Percentiles rank a stretch among this genome's conserved stretches.
Evolutionary conservation across 345 rosid species (phyloP).

Genomic region (Isatis tinctoria): DNA sequence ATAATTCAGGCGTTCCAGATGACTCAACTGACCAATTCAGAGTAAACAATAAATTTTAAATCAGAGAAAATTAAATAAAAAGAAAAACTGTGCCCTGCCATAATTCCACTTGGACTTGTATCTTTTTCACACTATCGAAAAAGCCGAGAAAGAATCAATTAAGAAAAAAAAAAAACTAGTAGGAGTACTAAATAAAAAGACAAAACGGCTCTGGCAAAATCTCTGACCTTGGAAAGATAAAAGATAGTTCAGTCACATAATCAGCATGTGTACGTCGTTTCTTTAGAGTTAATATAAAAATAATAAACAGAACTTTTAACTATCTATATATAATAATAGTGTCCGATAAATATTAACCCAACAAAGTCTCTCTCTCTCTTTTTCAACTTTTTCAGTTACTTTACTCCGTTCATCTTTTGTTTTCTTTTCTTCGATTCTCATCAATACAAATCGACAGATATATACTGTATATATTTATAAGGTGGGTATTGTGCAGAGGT

Average conservation of each 20-base stretch:
- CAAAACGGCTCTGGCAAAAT: constrained; percentile 47
- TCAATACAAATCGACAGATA: constrained; percentile 23
- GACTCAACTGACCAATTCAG: constrained; percentile 63
- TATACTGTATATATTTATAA: not conserved
- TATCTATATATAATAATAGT: constrained; percentile 7
- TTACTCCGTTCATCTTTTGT: constrained; percentile 15
- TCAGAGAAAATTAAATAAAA: not conserved
- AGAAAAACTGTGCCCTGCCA: constrained; percentile 14
- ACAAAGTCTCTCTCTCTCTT: constrained; percentile 29
- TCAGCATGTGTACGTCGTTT: constrained; percentile 85
- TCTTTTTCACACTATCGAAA: constrained; percentile 27
- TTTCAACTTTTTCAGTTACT: constrained; percentile 39
- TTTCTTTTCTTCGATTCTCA: constrained; percentile 15
- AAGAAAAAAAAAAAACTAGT: constrained; percentile 7
- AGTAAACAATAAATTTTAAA: constrained; percentile 24
- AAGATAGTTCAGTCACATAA: constrained; percentile 76
- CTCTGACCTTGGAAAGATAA: constrained; percentile 67
- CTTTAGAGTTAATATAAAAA: constrained; percentile 19
- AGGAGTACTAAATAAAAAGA: constrained; percentile 28
- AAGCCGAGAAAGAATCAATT: constrained; percentile 7
- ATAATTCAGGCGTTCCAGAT: constrained; percentile 62
- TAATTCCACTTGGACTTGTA: constrained; percentile 38
- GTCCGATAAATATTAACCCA: constrained; percentile 26
- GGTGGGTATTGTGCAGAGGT: constrained; percentile 15
- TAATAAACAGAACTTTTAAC: not conserved